Evolutionary conservation across 805 yeast species (phyloP).

Genomic region (Spathaspora girioi): DNA sequence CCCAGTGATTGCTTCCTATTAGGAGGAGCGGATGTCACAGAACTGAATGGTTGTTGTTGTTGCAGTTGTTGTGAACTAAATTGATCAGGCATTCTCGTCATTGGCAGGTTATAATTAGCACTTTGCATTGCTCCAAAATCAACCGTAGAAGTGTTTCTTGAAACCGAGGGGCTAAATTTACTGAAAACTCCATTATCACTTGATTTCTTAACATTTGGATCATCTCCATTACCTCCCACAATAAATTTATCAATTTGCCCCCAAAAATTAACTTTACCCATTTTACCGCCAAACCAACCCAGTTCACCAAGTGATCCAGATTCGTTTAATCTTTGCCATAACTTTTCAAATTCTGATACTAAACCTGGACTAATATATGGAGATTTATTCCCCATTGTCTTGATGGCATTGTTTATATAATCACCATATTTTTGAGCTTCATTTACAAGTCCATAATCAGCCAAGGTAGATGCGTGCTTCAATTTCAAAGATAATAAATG

Average conservation of each 20-base stretch:
- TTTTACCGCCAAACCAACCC: slow-evolving; percentile 67
- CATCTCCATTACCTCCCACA: slow-evolving; percentile 60
- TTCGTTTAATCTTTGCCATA: slow-evolving; percentile 47
- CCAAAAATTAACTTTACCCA: slow-evolving; percentile 67
- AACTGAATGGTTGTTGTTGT: not conserved
- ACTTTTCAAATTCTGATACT: slow-evolving; percentile 28
- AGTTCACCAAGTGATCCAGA: slow-evolving; percentile 35
- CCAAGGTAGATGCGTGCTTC: slow-evolving; percentile 62
- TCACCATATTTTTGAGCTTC: slow-evolving; percentile 68
- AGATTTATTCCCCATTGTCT: slow-evolving; percentile 26
- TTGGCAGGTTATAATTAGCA: slow-evolving; percentile 6
- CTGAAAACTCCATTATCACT: slow-evolving; percentile 60
- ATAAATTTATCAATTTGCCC: slow-evolving; percentile 86
- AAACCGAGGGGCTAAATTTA: slow-evolving; percentile 66
- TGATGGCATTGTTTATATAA: slow-evolving; percentile 31
- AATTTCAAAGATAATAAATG: slow-evolving; percentile 61
- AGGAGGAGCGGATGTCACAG: not conserved
- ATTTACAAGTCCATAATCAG: slow-evolving; percentile 58
- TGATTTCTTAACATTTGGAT: slow-evolving; percentile 26
- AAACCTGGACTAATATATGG: slow-evolving; percentile 22
- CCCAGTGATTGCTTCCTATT: not conserved
- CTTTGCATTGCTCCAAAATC: slow-evolving; percentile 25
- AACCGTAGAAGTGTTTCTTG: slow-evolving; percentile 47
- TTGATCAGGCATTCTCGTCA: not conserved
- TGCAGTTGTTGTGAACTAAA: slow-evolving; percentile 1